Evolutionary conservation across 208 protist species (phyloP), one percentile per base, ranked within the genome.

Genomic region (Balamuthia mandrillaris): DNA sequence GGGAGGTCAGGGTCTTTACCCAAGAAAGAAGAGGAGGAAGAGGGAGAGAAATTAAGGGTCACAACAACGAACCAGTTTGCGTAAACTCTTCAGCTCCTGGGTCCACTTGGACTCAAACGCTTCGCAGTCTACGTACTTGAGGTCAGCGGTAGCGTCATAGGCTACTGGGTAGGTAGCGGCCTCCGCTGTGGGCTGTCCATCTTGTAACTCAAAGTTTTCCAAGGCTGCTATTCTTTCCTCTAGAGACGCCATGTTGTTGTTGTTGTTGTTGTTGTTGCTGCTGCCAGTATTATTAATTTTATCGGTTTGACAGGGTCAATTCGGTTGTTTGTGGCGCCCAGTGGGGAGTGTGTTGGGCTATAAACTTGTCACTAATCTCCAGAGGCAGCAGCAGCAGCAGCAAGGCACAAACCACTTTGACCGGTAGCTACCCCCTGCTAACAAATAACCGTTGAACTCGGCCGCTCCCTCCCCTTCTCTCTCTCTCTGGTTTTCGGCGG

Each of bases 41-140:
- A 58, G 49, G 33, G 29, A 51, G 9, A 33, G 66, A 65, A 65
- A 24, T 18, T 35, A 27, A 65, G 33, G 58, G 33, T 14, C 10
- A 31, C 24, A 31, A 10, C n/a, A 33, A 33, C 66, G 9, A 33
- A 83, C 75, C 75, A 83, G 47, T 44, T 83, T 31, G 35, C 54
- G 35, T 21, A 83, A 39, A 54, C 66, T 83, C 9, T 63, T 54
- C n/a, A 83, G 33, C 33, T 83, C 75, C n/a, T 83, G 52, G 1
- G 75, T 83, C 75, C 75, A 83, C 49, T 83, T 83, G 31, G 75
- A 68, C 12, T 83, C 75, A 44, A 83, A 83, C 52, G 75, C 75
- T 54, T 66, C 66, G 35, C 66, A 49, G 33, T 63, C 75, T 1
- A 63, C 75, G 18, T 47, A 44, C 3, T 42, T 37, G 12, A 45